Base-by-base conservation (phyloP, 768 basidiomycete genomes). In the Leccinum subgranulosum region DNA sequence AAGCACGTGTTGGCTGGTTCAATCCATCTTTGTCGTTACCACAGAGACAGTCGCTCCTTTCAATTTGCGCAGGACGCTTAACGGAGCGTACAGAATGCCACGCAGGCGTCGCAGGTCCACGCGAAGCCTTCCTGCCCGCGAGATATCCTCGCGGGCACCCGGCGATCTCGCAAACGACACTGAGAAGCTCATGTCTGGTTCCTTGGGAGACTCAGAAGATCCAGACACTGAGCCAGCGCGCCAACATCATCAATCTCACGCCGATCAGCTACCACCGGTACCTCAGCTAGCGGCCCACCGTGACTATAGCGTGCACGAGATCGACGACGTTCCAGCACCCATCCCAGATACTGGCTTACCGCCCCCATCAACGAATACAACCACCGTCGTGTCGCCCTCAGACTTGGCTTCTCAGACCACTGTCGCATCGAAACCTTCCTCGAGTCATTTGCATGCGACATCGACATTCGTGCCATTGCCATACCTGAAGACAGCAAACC, bases 291-390 rank as follows among this genome's bases (percentile, higher is more conserved):
- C 29, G n/a, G 51, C 62, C 15, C 58, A 69, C 36, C 58, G 58
- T 15, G 65, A 70, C 53, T 73, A 70, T 31, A 63, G 64, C 21
- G 62, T 27, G 33, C 69, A 71, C 33, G 72, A 73, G 39, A 57
- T 72, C 34, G 62, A 59, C 49, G 55, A 73, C 21, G 68, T 63
- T 39, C 68, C 72, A n/a, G 65, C 60, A 53, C 70, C 70, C 15
- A 59, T 64, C 58, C 70, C 61, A 66, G 72, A 61, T 62, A 74
- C 69, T 55, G 73, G 61, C 58, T 63, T 59, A 59, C 72, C 54
- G 61, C 72, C 58, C 51, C 73, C 58, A 47, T 66, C 64, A 51
- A 50, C 33, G 49, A 54, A 60, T 27, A 48, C 58, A 21, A 49
- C 55, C n/a, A 48, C 55, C n/a, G 19, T 51, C 41, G 41, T 49